These are phyloP conservation scores for Phytophthora hibernalis DNA, from an alignment of 352 stramenopile genomes.

Conservation along the genomic window DNA sequence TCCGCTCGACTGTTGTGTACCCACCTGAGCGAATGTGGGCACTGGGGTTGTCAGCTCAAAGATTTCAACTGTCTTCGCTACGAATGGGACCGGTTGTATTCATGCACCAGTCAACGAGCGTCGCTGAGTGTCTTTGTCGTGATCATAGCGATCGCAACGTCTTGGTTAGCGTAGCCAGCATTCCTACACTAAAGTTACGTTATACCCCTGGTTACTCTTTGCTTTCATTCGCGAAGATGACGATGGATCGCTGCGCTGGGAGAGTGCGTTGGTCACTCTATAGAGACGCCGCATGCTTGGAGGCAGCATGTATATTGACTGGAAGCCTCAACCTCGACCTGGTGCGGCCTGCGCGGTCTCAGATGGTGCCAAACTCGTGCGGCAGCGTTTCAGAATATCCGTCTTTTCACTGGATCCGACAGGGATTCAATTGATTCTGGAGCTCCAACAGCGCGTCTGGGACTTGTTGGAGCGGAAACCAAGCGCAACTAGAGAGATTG, in stretches of 20 bases:
- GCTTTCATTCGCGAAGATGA: neutral
- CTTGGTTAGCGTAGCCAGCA: slow-evolving; percentile 24
- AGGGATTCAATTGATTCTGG: slow-evolving; percentile 37
- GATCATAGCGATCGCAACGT: slow-evolving; percentile 24
- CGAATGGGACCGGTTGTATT: slow-evolving; percentile 84
- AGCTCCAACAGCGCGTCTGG: slow-evolving; percentile 34
- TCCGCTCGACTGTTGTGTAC: slow-evolving; percentile 86
- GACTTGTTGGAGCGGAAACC: slow-evolving; percentile 18
- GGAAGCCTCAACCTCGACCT: slow-evolving; percentile 32
- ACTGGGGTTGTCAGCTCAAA: slow-evolving; percentile 86
- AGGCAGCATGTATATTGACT: slow-evolving; percentile 19
- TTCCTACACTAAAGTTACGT: slow-evolving; percentile 27
- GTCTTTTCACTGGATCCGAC: slow-evolving; percentile 15
- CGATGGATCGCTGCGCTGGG: slow-evolving; percentile 5
- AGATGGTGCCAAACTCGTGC: neutral
- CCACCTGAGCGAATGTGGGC: slow-evolving; percentile 86
- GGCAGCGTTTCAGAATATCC: slow-evolving; percentile 11
- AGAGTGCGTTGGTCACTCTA: slow-evolving; percentile 47
- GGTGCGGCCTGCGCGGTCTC: slow-evolving; percentile 5
- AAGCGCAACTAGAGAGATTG: neutral
- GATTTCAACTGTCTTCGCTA: slow-evolving; percentile 93
- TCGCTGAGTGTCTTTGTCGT: slow-evolving; percentile 15
- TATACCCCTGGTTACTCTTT: slow-evolving; percentile 15
- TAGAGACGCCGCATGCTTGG: slow-evolving; percentile 19
- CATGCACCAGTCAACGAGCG: slow-evolving; percentile 41